Percentiles rank a stretch among this genome's conserved stretches.
Conservation (phyloP, 1,139 yeast genomes). For the Tardiomyces depauwii region DNA sequence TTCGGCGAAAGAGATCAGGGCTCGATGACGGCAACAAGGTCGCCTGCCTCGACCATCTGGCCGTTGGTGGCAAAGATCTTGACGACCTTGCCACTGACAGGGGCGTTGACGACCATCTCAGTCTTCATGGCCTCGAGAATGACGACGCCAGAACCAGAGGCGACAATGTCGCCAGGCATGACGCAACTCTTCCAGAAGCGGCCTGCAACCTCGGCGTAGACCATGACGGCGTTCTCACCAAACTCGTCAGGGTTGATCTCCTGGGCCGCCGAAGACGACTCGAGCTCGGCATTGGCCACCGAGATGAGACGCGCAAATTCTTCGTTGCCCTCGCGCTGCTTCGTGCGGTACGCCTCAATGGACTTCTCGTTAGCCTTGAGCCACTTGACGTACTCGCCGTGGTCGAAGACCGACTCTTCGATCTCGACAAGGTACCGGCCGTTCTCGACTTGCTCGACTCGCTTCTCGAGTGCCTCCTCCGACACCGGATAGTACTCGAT, state of each 20-base stretch:
- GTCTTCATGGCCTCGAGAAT: slow-evolving; percentile 98
- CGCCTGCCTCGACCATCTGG: slow-evolving; percentile 95
- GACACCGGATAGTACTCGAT: slow-evolving; percentile 86
- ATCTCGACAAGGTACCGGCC: slow-evolving; percentile 72
- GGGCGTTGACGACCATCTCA: slow-evolving; percentile 78
- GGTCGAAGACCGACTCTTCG: slow-evolving; percentile 72
- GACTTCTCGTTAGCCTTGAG: slow-evolving; percentile 58
- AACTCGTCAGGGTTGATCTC: slow-evolving; percentile 10
- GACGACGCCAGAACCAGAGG: slow-evolving; percentile 66
- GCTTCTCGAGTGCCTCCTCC: slow-evolving; percentile 66
- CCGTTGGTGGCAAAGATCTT: slow-evolving; percentile 76
- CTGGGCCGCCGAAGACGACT: slow-evolving; percentile 29
- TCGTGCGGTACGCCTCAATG: slow-evolving; percentile 55
- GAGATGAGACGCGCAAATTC: slow-evolving; percentile 79
- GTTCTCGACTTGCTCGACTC: slow-evolving; percentile 63
- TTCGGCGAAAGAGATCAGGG: slow-evolving; percentile 11
- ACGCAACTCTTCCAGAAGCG: slow-evolving; percentile 93
- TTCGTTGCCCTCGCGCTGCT: slow-evolving; percentile 72
- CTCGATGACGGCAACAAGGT: slow-evolving; percentile 68
- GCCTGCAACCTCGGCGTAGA: slow-evolving; percentile 90
- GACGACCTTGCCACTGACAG: slow-evolving; percentile 63
- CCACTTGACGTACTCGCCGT: slow-evolving; percentile 69
- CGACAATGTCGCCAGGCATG: slow-evolving; percentile 65
- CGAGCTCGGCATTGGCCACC: slow-evolving; percentile 66
- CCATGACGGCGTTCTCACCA: slow-evolving; percentile 27